Base-by-base conservation (phyloP, 306 rosid species). In the Vigna nakashimae region DNA sequence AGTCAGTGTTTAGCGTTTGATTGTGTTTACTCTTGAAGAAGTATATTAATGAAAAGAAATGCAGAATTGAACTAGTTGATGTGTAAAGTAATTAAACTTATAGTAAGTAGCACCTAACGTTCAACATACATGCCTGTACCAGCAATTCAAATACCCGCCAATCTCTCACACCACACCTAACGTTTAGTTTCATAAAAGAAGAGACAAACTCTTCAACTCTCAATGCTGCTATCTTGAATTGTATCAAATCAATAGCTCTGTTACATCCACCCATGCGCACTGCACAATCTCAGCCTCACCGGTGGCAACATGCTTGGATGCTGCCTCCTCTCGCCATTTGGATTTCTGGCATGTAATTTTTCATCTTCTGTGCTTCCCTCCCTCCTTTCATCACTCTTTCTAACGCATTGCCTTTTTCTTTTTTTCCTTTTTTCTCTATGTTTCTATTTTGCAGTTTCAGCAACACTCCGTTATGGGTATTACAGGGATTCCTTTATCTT, bases 311-410 rank as follows among this genome's bases (percentile, higher is more conserved):
- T 10, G 34, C 78, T 12, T 75, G 80, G 82, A 64, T 90, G 15
- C 62, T 88, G 9, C 65, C 82, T 76, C 82, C 88, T 20, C 63
- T 89, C 9, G 73, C 92, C 38, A 69, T 91, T 82, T 93, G 93
- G 91, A 80, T 89, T 46, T 89, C 88, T 84, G 98, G 97, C 96
- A 90, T 87, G 97, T 87, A 82, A 78, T 83, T 82, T 88, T 83
- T 76, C 86, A 79, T 86, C 73, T 69, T 76, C 24, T 72, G 14
- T 73, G 4, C 9, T 16, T 3, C 20, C 58, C 57, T 69, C 59
- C 17, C 30, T 80, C 24, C 5, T 4, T 20, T 58, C 2, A 55
- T 70, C 69, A 52, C 56, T 73, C 26, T 51, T 63, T 82, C 90
- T 90, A 15, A 86, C 52, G 38, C 84, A 58, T 16, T 22, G 53